These are phyloP conservation scores for Actinomortierella wolfii DNA, from an alignment of 371 early-diverging fungal species.

Conservation along the genomic window DNA sequence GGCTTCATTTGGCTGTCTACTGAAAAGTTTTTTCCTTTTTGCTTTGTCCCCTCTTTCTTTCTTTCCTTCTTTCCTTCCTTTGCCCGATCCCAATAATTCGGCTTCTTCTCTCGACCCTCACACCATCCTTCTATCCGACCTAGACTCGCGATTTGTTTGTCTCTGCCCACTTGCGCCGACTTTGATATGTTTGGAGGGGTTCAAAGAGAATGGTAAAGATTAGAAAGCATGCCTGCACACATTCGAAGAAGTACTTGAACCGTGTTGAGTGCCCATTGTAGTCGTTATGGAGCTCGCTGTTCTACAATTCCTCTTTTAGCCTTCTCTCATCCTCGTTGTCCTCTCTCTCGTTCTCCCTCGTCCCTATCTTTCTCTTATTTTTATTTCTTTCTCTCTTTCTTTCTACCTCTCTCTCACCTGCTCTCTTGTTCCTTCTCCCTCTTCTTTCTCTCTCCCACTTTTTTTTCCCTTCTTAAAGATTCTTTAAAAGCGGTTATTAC, in stretches of 20 bases:
- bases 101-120: background rate
- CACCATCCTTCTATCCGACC: background rate
- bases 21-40: background rate
- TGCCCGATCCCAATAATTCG: background rate
- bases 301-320: background rate
- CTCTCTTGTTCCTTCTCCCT: constrained; percentile 6
- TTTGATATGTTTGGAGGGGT: no score
- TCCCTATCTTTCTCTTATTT: constrained; percentile 1
- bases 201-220: no score
- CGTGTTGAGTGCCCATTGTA: background rate
- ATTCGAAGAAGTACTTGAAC: no score
- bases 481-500: no score
- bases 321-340: background rate
- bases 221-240: no score
- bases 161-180: background rate
- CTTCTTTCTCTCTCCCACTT: constrained; percentile 4
- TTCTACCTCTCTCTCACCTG: constrained; percentile 11
- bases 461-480: background rate
- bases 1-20: background rate
- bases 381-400: background rate
- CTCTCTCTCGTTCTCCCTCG: background rate
- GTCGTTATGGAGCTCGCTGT: background rate
- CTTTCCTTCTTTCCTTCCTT: background rate
- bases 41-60: background rate
- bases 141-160: no score